A percentile compares a stretch with the other conserved stretches of the same genome.
Evolutionary conservation across 2,329 filamentous ascomycete genomes (phyloP).

Genomic region (Fusarium buxicola): DNA sequence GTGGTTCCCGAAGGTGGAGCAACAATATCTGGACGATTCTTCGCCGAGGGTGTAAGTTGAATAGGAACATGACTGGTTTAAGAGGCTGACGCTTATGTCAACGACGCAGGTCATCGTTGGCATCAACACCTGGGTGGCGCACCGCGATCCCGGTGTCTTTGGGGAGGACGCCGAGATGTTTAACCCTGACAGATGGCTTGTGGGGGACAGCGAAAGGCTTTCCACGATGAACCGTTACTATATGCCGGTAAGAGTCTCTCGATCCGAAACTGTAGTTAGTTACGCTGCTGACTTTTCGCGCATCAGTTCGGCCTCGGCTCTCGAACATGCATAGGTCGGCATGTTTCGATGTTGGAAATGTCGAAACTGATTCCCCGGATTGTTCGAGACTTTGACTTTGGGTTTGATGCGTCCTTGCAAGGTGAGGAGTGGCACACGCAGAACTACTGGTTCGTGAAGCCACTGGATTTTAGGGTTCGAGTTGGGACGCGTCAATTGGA

Average conservation of each 20-base stretch:
- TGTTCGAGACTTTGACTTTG: constrained; percentile 40
- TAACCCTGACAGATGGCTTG: constrained; percentile 36
- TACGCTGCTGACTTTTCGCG: background rate
- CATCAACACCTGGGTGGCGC: constrained; percentile 41
- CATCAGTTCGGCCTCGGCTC: constrained; percentile 41
- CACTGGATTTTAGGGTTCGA: constrained; percentile 24
- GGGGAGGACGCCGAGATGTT: constrained; percentile 34
- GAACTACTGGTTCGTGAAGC: constrained; percentile 37
- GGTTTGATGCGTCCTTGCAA: constrained; percentile 3
- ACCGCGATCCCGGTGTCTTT: constrained; percentile 31
- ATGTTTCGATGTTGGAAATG: constrained; percentile 44
- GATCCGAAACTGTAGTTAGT: accelerated
- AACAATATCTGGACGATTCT: constrained; percentile 29
- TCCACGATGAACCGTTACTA: constrained; percentile 40
- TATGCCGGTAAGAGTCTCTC: constrained; percentile 29
- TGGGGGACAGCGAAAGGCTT: background rate
- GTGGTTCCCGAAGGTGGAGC: constrained; percentile 36
- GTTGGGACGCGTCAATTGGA: background rate
- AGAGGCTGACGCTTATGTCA: background rate
- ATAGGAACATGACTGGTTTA: too few species aligned
- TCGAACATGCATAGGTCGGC: constrained; percentile 39
- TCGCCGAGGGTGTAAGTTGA: constrained; percentile 32
- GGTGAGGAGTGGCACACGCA: constrained; percentile 16
- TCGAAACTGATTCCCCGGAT: constrained; percentile 37
- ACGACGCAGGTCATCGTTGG: constrained; percentile 31